Base-by-base conservation (phyloP, 257 asterid species). In the Nemophila menziesii region DNA sequence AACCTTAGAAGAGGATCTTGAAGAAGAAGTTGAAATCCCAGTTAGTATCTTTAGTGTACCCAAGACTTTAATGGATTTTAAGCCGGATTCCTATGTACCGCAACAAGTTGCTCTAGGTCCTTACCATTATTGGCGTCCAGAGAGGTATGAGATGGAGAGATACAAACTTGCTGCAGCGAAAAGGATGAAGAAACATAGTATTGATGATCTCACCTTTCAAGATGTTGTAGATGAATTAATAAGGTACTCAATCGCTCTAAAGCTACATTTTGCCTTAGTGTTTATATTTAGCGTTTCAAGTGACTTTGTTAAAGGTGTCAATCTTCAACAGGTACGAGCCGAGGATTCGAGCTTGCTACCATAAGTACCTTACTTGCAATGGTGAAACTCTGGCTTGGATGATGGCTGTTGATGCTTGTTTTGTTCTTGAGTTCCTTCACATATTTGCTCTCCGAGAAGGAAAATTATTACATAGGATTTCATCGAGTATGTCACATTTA, bases 41-140 rank as follows among this genome's bases (percentile, higher is more conserved):
- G 64, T 69, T 13, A 60, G 82, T 24, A 80, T 85, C 36, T 85
- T 80, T 64, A 56, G 47, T 14, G 82, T 78, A 39, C 95, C 93
- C 4, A 80, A 64, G 53, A 0, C 70, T 46, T 69, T 78, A 10
- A 36, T 39, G 44, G 70, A 49, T 19, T 47, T 42, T 20, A 44
- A 67, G 56, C 80, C 87, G 0, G 74, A 73, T 38, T 73, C 57
- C n/a, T 85, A 78, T 57, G 21, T 33, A 1, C 95, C 95, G 1
- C 93, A 78, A 42, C 55, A 57, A 46, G 71, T 78, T 34, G 76
- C 92, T 8, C 24, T 85, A 37, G 93, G 95, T 29, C 95, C 93
- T 5, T 75, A 85, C 22, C 95, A 80, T 58, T 70, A 63, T 60
- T 53, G 54, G 39, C 67, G 80, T 20, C 68, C 78, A 5, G 80